phyloP scores from a whole-genome alignment of 1,284 basidiomycete species.

The Apiotrichum domesticum region DNA sequence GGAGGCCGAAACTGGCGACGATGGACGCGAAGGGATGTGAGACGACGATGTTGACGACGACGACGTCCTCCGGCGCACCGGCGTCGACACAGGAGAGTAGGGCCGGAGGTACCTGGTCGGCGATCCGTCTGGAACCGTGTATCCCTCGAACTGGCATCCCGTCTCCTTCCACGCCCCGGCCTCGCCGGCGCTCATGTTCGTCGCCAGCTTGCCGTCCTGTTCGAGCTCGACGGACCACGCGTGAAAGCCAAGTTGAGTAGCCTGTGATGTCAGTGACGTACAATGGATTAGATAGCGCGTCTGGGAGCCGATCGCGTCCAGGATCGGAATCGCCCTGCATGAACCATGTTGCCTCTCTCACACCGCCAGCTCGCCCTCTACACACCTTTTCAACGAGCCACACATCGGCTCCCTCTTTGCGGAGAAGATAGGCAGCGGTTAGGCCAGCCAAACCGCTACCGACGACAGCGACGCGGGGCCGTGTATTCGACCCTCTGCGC shows the following conservation, averaged over 20 bases:
- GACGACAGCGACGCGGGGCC: conserved; percentile 54
- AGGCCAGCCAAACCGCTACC: conserved; percentile 67
- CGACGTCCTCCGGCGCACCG: conserved; percentile 1
- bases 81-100: background rate
- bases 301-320: background rate
- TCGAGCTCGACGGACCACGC: conserved; percentile 30
- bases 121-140: conserved; percentile 34
- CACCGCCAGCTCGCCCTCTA: background rate
- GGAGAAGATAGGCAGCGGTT: conserved; percentile 59
- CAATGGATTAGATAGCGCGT: background rate
- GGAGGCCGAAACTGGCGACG: background rate
- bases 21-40: background rate
- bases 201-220: conserved; percentile 13
- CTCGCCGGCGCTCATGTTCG: conserved; percentile 40
- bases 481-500: background rate
- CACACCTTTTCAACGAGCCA: conserved; percentile 67
- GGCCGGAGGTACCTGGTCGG: conserved; percentile 27
- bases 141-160: conserved; percentile 25
- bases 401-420: conserved; percentile 53
- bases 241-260: conserved; percentile 32
- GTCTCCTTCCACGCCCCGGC: background rate
- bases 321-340: background rate
- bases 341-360: no score
- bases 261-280: conserved; percentile 5
- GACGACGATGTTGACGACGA: background rate